Evolutionary conservation across 306 rosid genomes (phyloP).

Genomic region (Prunus mongolica): DNA sequence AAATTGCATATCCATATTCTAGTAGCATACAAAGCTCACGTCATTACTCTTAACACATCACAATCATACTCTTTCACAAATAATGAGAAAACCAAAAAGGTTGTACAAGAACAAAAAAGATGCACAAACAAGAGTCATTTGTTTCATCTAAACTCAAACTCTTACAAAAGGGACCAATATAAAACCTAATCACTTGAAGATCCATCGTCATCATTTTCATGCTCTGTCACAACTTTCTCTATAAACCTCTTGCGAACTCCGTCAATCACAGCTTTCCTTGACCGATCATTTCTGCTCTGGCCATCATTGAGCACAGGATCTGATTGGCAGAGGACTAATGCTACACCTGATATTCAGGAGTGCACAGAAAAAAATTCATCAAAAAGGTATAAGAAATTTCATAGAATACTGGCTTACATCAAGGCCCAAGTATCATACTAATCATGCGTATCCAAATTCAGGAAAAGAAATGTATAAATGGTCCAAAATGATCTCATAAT

Average conservation of each 20-base stretch:
- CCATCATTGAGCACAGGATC: slow-evolving; percentile 91
- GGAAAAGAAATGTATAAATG: no score
- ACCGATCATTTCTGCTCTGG: slow-evolving; percentile 48
- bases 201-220: slow-evolving; percentile 67
- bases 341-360: slow-evolving; percentile 57
- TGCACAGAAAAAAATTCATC: not conserved
- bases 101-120: slow-evolving; percentile 2
- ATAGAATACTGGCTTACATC: no score
- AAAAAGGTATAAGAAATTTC: not conserved
- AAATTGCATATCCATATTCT: no score
- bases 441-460: no score
- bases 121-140: slow-evolving; percentile 18
- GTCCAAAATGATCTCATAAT: no score
- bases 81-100: not conserved
- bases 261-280: slow-evolving; percentile 72
- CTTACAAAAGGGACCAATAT: slow-evolving; percentile 5
- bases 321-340: slow-evolving; percentile 84
- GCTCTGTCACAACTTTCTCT: slow-evolving; percentile 77
- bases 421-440: no score
- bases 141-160: not conserved
- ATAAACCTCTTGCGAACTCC: slow-evolving; percentile 74
- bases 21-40: no score
- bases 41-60: no score
- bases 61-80: not conserved
- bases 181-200: slow-evolving; percentile 68